Percentiles rank a stretch among this genome's conserved stretches.
These are phyloP conservation scores for Zygosaccharomyces lentus DNA, from an alignment of 805 yeast genomes.

Conservation along the genomic window DNA sequence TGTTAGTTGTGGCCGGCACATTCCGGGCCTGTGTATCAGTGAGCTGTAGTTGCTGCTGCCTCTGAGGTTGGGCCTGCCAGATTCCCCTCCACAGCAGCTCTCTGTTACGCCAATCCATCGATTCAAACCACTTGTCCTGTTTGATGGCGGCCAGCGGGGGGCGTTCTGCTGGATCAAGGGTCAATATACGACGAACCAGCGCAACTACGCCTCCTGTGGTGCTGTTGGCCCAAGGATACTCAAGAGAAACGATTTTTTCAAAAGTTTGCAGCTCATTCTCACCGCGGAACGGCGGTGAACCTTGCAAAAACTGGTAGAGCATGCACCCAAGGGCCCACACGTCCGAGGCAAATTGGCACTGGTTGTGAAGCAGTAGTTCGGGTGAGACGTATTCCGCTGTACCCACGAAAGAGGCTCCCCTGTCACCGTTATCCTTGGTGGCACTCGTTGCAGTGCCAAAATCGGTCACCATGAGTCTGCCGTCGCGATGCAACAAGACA, in stretches of 20 bases:
- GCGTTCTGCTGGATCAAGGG: constrained; percentile 67
- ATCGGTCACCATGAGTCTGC: constrained; percentile 88
- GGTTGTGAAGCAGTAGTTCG: constrained; percentile 71
- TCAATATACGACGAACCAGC: constrained; percentile 61
- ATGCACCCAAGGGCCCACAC: constrained; percentile 96
- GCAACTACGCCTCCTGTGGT: constrained; percentile 60
- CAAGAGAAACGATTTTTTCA: constrained; percentile 76
- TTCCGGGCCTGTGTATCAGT: constrained; percentile 29
- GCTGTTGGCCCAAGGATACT: constrained; percentile 54
- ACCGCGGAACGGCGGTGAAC: constrained; percentile 87
- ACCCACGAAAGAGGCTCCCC: constrained; percentile 80
- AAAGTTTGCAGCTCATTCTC: constrained; percentile 79
- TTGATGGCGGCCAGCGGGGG: constrained; percentile 54
- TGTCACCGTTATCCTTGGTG: constrained; percentile 19
- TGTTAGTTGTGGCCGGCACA: constrained; percentile 28
- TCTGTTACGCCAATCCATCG: constrained; percentile 62
- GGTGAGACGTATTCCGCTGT: constrained; percentile 97
- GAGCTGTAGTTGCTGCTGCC: constrained; percentile 21
- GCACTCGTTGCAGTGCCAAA: constrained; percentile 79
- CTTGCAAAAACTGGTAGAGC: constrained; percentile 74
- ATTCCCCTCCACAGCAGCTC: constrained; percentile 67
- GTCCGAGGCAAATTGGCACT: constrained; percentile 80
- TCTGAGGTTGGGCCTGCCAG: constrained; percentile 49
- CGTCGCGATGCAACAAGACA: constrained; percentile 75
- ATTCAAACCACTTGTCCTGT: constrained; percentile 65